phyloP scores from a whole-genome alignment of 176 grass and related monocot species.

The Coix lacrymajobi region DNA sequence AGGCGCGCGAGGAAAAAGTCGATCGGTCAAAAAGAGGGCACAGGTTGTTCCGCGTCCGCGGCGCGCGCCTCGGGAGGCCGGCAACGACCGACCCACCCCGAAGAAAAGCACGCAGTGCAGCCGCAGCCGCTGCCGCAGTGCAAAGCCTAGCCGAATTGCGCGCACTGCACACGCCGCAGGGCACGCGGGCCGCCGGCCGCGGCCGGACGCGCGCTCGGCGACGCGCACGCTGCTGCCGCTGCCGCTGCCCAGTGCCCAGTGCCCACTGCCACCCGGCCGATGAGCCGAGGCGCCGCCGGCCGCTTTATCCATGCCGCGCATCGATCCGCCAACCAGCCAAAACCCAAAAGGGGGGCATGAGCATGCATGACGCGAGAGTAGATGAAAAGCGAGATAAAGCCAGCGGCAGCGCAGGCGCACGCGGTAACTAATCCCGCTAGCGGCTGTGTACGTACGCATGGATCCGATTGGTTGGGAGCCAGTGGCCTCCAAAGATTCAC shows the following conservation, averaged over 20 bases:
- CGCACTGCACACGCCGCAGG: not conserved
- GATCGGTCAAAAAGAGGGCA: not conserved
- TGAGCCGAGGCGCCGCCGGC: not conserved
- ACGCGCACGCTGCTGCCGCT: not conserved
- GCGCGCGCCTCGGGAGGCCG: not conserved
- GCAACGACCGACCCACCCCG: constrained; percentile 18
- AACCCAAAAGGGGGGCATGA: not conserved
- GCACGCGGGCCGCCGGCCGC: constrained; percentile 8
- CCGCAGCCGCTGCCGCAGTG: not conserved
- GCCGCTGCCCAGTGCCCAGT: too few relatives aligned
- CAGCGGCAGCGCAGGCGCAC: constrained; percentile 2
- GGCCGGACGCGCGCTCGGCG: not conserved
- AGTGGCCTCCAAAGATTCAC: constrained; percentile 29
- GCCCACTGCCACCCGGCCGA: not conserved
- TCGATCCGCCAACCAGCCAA: not conserved
- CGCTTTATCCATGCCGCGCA: constrained; percentile 16
- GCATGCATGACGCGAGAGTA: not conserved
- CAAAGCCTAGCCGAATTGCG: not conserved
- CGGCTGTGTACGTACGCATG: not conserved
- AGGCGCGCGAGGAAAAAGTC: not conserved
- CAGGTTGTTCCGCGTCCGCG: not conserved
- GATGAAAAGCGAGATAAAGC: constrained; percentile 16
- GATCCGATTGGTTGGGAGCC: not conserved
- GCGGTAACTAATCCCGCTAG: constrained; percentile 18
- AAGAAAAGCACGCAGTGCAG: not conserved